These are phyloP conservation scores for Oldenlandia corymbosa DNA, from an alignment of 257 asterid genomes.

Conservation along the genomic window DNA sequence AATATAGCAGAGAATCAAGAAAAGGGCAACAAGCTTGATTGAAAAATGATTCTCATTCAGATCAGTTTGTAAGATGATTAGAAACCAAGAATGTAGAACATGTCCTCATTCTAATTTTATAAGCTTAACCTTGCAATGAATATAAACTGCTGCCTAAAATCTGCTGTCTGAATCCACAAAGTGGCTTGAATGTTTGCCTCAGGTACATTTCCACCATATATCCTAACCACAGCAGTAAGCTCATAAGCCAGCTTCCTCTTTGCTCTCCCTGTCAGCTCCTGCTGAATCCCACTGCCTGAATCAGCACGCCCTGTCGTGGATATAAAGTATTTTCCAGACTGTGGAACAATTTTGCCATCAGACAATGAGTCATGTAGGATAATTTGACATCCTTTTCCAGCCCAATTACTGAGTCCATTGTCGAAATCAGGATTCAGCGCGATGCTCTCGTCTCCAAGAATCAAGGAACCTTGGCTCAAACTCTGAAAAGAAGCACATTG, in stretches of 20 bases:
- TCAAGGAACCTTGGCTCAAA: conserved; percentile 22
- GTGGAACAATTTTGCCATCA: conserved; percentile 62
- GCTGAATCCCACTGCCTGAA: conserved; percentile 83
- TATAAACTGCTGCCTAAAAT: conserved; percentile 62
- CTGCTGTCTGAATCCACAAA: conserved; percentile 57
- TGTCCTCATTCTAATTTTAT: conserved; percentile 1
- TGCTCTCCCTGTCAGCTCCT: conserved; percentile 73
- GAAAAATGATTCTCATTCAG: too few relatives aligned
- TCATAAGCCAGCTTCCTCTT: conserved; percentile 72
- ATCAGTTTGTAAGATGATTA: too few relatives aligned
- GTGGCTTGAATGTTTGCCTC: conserved; percentile 65
- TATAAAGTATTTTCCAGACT: conserved; percentile 65
- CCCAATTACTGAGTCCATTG: conserved; percentile 67
- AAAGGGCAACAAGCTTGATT: too few relatives aligned
- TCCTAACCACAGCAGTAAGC: conserved; percentile 55
- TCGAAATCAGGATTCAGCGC: conserved; percentile 62
- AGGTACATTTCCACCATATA: conserved; percentile 47
- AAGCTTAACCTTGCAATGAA: conserved; percentile 59
- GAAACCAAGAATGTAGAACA: too few relatives aligned
- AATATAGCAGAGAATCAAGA: too few relatives aligned
- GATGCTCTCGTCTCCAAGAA: conserved; percentile 40
- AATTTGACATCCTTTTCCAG: conserved; percentile 82
- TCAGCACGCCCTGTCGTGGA: conserved; percentile 65
- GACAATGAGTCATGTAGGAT: conserved; percentile 53
- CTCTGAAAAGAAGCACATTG: conserved; percentile 23